Evolutionary conservation across 1,284 basidiomycete genomes (phyloP).

Genomic region (Rhodotorula sp.): DNA sequence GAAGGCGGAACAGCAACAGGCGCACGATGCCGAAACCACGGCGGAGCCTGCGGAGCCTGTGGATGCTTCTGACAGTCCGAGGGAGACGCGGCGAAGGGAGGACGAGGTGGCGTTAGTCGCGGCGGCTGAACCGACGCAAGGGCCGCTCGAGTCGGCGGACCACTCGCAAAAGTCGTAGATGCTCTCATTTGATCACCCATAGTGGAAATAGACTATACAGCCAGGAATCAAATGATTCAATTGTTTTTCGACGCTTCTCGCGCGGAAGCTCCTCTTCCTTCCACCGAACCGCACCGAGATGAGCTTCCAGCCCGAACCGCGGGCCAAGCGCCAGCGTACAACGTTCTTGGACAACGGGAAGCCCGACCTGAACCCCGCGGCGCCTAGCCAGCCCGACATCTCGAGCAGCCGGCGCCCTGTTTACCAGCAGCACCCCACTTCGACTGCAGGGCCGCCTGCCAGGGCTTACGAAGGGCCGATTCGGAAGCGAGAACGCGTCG

Average conservation of each 20-base stretch:
- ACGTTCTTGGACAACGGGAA: background rate
- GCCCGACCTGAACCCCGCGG: slow-evolving; percentile 7
- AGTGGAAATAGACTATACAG: too few species aligned
- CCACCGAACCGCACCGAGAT: background rate
- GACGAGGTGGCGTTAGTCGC: background rate
- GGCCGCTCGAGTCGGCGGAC: background rate
- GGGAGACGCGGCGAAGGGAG: background rate
- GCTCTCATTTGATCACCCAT: too few species aligned
- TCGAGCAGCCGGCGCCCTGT: background rate
- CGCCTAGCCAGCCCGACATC: background rate
- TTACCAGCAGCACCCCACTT: background rate
- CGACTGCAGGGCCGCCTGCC: background rate
- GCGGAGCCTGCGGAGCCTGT: background rate
- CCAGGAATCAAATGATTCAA: too few species aligned
- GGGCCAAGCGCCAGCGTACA: background rate
- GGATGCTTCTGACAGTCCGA: background rate
- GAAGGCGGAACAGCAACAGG: background rate
- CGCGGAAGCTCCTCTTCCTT: background rate
- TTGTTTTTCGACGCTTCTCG: background rate
- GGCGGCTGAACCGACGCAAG: background rate
- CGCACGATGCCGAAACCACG: background rate
- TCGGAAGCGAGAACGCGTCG: background rate
- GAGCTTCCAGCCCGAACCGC: background rate
- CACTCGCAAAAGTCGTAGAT: too few species aligned
- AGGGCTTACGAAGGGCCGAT: background rate